A percentile compares a stretch with the other conserved stretches of the same genome.
Conservation (phyloP, 75 land plant species). For the Pinus taeda region DNA sequence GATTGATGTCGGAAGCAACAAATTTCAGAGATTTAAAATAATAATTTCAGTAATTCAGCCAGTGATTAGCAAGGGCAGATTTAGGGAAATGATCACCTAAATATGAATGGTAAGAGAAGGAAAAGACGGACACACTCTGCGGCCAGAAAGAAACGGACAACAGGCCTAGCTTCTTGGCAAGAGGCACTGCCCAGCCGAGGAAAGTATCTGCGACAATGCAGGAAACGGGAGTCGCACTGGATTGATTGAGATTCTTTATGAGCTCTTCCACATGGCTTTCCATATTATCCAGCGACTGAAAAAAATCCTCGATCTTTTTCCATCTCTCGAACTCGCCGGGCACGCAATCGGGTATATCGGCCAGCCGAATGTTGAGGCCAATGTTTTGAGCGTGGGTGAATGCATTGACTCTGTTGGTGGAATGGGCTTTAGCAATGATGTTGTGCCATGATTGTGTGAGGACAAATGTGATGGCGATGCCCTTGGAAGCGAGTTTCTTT, state of each 20-base stretch:
- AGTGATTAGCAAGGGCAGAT: too few species aligned
- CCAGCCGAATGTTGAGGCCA: neutral
- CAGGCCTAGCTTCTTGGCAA: neutral
- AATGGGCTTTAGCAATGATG: neutral
- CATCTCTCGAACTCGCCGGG: neutral
- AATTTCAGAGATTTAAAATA: too few species aligned
- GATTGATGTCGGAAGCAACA: too few species aligned
- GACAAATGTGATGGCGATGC: conserved; percentile 20
- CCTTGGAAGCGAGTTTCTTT: conserved; percentile 13
- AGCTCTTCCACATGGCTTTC: neutral
- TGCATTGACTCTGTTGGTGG: neutral
- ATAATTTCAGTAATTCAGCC: too few species aligned
- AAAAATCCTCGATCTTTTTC: neutral
- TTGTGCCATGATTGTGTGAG: conserved; percentile 11
- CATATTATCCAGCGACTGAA: neutral
- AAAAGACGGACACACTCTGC: neutral
- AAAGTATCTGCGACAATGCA: neutral
- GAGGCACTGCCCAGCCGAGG: neutral
- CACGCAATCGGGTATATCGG: neutral
- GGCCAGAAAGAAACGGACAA: neutral
- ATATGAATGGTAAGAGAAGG: neutral
- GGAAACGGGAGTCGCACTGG: neutral
- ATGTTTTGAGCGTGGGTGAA: neutral
- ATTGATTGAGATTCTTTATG: neutral
- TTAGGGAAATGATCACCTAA: neutral